phyloP scores from a whole-genome alignment of 768 basidiomycete species.

The Boletus rubroflammeus region DNA sequence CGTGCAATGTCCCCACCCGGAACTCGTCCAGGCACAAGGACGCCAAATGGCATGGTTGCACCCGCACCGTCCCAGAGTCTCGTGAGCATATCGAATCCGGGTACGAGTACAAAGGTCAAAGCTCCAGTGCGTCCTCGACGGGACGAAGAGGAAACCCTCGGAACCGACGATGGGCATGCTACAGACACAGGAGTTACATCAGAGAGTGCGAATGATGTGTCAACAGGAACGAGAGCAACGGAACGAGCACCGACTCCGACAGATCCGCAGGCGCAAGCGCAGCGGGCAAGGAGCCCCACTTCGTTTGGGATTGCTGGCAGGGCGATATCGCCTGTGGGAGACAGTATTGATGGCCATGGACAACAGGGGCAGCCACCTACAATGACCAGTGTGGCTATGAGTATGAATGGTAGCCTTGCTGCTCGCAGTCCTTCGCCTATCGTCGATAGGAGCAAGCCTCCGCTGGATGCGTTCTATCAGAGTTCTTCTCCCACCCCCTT shows the following conservation, averaged over 20 bases:
- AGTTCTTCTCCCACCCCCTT: constrained; percentile 42
- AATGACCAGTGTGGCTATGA: constrained; percentile 54
- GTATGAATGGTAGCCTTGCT: constrained; percentile 42
- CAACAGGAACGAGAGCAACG: constrained; percentile 28
- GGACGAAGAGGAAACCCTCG: constrained; percentile 37
- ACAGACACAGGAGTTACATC: constrained; percentile 45
- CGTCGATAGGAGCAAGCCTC: constrained; percentile 52
- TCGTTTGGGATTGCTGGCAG: constrained; percentile 41
- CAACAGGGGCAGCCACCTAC: constrained; percentile 36
- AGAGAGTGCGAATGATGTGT: constrained; percentile 36
- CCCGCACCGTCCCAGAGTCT: constrained; percentile 11
- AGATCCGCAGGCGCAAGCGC: constrained; percentile 33
- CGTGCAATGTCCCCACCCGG: constrained; percentile 65
- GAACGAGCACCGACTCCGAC: constrained; percentile 56
- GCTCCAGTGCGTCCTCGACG: constrained; percentile 47
- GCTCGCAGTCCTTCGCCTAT: constrained; percentile 57
- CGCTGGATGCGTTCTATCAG: constrained; percentile 59
- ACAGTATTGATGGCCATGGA: constrained; percentile 21
- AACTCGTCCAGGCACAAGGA: constrained; percentile 38
- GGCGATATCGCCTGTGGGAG: constrained; percentile 56
- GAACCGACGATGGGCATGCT: constrained; percentile 48
- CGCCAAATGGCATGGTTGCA: constrained; percentile 29
- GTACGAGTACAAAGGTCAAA: constrained; percentile 46
- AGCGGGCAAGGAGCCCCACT: constrained; percentile 58
- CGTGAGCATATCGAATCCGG: constrained; percentile 3